Percentiles rank a stretch among this genome's conserved stretches.
phyloP scores from a whole-genome alignment of 2,329 filamentous ascomycete genomes.

The Sporothrix sp. region DNA sequence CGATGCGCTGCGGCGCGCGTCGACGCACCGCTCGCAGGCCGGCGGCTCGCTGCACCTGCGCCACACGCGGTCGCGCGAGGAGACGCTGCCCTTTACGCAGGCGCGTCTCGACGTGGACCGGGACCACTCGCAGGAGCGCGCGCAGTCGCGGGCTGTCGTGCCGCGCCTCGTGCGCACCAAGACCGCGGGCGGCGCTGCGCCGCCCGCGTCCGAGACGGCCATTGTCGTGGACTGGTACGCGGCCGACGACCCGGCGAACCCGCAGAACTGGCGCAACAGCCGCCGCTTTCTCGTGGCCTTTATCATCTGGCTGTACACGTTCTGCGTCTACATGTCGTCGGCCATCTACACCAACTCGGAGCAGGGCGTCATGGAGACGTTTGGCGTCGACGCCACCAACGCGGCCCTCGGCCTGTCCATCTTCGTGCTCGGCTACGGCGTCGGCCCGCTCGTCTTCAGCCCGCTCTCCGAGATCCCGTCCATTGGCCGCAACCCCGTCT shows the following conservation, averaged over 20 bases:
- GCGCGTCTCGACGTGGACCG: slow-evolving; percentile 21
- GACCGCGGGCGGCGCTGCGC: not conserved
- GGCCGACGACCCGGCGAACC: slow-evolving; percentile 41
- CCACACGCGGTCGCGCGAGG: slow-evolving; percentile 19
- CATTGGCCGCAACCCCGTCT: slow-evolving; percentile 32
- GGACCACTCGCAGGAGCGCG: slow-evolving; percentile 19
- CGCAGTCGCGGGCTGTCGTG: slow-evolving; percentile 22
- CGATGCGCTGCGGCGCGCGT: slow-evolving; percentile 7
- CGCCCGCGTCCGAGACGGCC: slow-evolving; percentile 15
- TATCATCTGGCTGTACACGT: slow-evolving; percentile 40
- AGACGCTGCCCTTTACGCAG: slow-evolving; percentile 21
- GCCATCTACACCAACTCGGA: slow-evolving; percentile 32
- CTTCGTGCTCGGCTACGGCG: slow-evolving; percentile 48
- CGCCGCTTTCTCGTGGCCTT: slow-evolving; percentile 29
- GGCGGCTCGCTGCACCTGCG: slow-evolving; percentile 8
- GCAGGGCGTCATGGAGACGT: slow-evolving; percentile 37
- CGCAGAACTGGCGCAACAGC: slow-evolving; percentile 37
- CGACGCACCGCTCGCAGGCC: not conserved
- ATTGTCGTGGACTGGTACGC: slow-evolving; percentile 32
- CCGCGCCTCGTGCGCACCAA: slow-evolving; percentile 17
- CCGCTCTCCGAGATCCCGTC: slow-evolving; percentile 27
- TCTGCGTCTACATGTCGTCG: slow-evolving; percentile 31
- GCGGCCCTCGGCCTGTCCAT: slow-evolving; percentile 44
- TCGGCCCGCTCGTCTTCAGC: slow-evolving; percentile 49
- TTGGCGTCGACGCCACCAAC: slow-evolving; percentile 36